phyloP scores from a whole-genome alignment of 73 alveolate species.

The Paramecium tetraurelia region DNA sequence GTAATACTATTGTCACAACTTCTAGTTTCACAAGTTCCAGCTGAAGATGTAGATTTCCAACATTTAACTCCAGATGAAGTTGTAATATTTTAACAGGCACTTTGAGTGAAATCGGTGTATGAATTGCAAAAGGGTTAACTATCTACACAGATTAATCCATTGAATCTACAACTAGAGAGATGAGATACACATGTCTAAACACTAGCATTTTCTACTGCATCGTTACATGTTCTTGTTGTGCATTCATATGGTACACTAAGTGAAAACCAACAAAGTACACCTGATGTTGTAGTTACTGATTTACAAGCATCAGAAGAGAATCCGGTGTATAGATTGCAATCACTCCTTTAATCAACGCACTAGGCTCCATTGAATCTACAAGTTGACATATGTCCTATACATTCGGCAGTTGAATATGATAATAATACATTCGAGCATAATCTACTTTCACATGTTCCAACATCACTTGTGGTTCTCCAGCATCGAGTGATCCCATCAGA shows the following conservation, averaged over 20 bases:
- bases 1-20: background rate
- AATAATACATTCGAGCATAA: background rate
- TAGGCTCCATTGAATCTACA: background rate
- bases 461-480: background rate
- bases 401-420: background rate
- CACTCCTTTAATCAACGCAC: background rate
- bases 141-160: constrained; percentile 25
- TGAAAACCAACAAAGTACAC: background rate
- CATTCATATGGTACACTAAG: background rate
- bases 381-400: background rate
- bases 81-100: background rate
- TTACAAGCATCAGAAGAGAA: background rate
- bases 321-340: background rate
- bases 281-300: background rate
- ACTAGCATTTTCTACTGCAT: background rate
- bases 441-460: background rate
- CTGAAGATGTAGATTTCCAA: background rate
- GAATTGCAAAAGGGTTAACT: background rate
- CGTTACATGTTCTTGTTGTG: background rate
- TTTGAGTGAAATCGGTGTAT: background rate
- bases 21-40: background rate
- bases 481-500: background rate
- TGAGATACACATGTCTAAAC: background rate
- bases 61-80: background rate
- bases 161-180: background rate